Evolutionary conservation across 768 basidiomycete species (phyloP).

Genomic region (Tricholoma sp.): DNA sequence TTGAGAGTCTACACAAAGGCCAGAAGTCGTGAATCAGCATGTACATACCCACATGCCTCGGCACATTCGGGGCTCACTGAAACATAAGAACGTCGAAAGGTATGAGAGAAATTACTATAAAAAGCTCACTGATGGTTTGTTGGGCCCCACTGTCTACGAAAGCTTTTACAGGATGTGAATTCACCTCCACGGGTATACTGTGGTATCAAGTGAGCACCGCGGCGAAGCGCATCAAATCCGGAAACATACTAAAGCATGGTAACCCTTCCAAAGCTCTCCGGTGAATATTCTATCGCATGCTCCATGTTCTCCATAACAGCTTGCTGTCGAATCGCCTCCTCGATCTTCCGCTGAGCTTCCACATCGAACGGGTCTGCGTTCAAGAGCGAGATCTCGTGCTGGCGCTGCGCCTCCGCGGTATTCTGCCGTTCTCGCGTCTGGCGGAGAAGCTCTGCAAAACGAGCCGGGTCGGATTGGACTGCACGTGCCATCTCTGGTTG

Average conservation of each 20-base stretch:
- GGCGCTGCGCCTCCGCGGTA: slow-evolving; percentile 48
- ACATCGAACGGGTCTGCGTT: slow-evolving; percentile 89
- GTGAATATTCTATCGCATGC: slow-evolving; percentile 90
- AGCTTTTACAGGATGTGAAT: slow-evolving; percentile 84
- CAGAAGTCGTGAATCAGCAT: background rate
- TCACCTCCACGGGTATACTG: slow-evolving; percentile 90
- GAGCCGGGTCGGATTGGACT: slow-evolving; percentile 56
- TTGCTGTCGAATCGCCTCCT: slow-evolving; percentile 87
- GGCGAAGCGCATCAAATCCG: background rate
- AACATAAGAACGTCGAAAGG: background rate
- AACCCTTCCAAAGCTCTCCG: slow-evolving; percentile 90
- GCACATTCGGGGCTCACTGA: slow-evolving; percentile 90
- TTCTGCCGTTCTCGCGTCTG: slow-evolving; percentile 54
- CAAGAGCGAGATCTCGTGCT: slow-evolving; percentile 59
- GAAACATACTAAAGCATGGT: slow-evolving; percentile 90
- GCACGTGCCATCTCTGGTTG: slow-evolving; percentile 83
- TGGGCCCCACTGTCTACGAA: slow-evolving; percentile 99
- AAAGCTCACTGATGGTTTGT: slow-evolving; percentile 81
- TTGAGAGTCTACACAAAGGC: slow-evolving; percentile 1
- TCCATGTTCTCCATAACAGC: slow-evolving; percentile 89
- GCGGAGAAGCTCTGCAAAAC: slow-evolving; percentile 70
- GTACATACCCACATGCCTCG: slow-evolving; percentile 77
- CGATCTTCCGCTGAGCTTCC: slow-evolving; percentile 89
- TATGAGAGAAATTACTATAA: slow-evolving; percentile 1
- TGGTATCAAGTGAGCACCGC: background rate